These are phyloP conservation scores for Lachancea mirantina DNA, from an alignment of 805 yeast species.

Conservation along the genomic window DNA sequence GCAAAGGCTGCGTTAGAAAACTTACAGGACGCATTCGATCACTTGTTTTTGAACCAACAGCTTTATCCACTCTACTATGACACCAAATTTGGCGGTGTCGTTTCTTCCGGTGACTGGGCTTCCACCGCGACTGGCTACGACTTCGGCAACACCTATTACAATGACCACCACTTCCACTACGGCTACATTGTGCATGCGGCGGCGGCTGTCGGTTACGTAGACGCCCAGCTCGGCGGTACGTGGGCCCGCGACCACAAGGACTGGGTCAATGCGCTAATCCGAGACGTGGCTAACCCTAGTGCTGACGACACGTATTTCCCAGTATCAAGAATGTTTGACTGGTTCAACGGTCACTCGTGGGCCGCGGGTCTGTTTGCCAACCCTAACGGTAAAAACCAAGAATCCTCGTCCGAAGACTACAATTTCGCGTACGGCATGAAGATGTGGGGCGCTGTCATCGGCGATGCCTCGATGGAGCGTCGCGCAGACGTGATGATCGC, in stretches of 20 bases:
- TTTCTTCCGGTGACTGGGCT: constrained; percentile 39
- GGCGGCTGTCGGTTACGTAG: constrained; percentile 66
- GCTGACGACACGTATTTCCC: constrained; percentile 51
- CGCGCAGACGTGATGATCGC: constrained; percentile 55
- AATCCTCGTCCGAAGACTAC: constrained; percentile 64
- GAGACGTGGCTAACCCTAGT: constrained; percentile 65
- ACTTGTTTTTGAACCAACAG: constrained; percentile 37
- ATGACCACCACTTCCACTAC: constrained; percentile 85
- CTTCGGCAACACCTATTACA: constrained; percentile 70
- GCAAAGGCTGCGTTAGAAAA: constrained; percentile 32
- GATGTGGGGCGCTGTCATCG: constrained; percentile 56
- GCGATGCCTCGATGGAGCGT: constrained; percentile 44
- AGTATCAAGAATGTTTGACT: constrained; percentile 57
- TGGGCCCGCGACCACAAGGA: constrained; percentile 44
- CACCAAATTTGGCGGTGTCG: constrained; percentile 48
- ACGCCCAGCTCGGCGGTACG: constrained; percentile 42
- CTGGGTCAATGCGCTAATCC: constrained; percentile 54
- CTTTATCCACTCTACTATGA: constrained; percentile 47
- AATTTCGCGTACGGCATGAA: constrained; percentile 63
- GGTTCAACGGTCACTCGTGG: constrained; percentile 70
- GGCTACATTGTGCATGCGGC: constrained; percentile 82
- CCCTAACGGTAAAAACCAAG: constrained; percentile 67
- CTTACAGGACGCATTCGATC: constrained; percentile 39
- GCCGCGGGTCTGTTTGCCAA: constrained; percentile 59
- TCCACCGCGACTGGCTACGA: constrained; percentile 42